Conservation (phyloP, 176 grass and related monocot genomes). For the Oryza glaberrima region DNA sequence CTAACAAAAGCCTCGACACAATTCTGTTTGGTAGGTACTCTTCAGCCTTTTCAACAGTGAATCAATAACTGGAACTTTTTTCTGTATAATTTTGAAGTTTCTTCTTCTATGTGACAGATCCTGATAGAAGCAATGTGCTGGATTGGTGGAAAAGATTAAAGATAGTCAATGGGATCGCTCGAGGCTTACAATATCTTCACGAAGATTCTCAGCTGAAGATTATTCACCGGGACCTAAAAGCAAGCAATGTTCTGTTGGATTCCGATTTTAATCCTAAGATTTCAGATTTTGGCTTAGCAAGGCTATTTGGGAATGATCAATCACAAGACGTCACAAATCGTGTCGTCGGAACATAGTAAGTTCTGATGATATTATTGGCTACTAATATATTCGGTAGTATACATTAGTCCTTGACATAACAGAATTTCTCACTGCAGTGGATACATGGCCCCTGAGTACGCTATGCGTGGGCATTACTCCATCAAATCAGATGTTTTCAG, state of each 20-base stretch:
- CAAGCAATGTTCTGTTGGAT: slow-evolving; percentile 56
- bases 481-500: slow-evolving; percentile 79
- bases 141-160: slow-evolving; percentile 61
- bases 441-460: slow-evolving; percentile 10
- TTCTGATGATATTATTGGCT: slow-evolving; percentile 13
- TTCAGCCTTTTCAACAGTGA: slow-evolving; percentile 12
- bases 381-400: not conserved
- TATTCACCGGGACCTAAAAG: slow-evolving; percentile 68
- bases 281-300: slow-evolving; percentile 76
- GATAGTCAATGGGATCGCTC: slow-evolving; percentile 60
- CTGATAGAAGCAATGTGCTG: slow-evolving; percentile 29
- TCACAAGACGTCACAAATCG: slow-evolving; percentile 55
- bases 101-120: slow-evolving; percentile 43
- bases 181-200: slow-evolving; percentile 83
- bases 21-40: slow-evolving; percentile 66
- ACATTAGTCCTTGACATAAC: not conserved
- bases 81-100: slow-evolving; percentile 8
- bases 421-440: slow-evolving; percentile 39
- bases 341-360: slow-evolving; percentile 82
- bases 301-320: slow-evolving; percentile 63
- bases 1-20: slow-evolving; percentile 84
- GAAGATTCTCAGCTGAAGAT: slow-evolving; percentile 84
- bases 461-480: slow-evolving; percentile 69
- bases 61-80: slow-evolving; percentile 2
- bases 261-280: slow-evolving; percentile 68